Conservation (phyloP, 2,329 filamentous ascomycete species). For the Coniochaeta hoffmannii region DNA sequence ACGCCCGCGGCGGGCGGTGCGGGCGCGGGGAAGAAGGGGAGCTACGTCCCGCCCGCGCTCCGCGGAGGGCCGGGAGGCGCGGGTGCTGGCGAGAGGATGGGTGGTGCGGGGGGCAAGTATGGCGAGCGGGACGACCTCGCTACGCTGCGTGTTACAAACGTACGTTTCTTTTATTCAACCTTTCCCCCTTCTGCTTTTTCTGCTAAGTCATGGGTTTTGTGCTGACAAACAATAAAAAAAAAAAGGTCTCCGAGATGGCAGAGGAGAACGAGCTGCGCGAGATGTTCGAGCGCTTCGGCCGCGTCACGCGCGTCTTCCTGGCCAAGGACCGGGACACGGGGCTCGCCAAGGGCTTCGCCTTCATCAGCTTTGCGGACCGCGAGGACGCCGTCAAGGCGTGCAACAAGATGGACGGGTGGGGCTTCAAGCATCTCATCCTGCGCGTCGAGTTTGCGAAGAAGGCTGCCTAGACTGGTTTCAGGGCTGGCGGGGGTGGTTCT, state of each 20-base stretch:
- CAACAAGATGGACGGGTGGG: constrained; percentile 95
- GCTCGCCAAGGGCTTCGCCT: constrained; percentile 95
- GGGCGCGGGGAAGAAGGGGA: constrained; percentile 63
- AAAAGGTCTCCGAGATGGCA: constrained; percentile 87
- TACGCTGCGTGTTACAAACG: constrained; percentile 95
- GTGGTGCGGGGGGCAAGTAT: constrained; percentile 64
- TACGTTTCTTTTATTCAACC: constrained; percentile 39
- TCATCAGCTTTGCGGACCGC: constrained; percentile 93
- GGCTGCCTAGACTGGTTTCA: constrained; percentile 29
- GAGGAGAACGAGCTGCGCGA: constrained; percentile 93
- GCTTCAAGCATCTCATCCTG: constrained; percentile 81
- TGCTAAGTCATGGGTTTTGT: too few relatives aligned
- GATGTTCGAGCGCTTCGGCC: constrained; percentile 96
- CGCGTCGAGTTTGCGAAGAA: constrained; percentile 85
- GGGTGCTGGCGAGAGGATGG: constrained; percentile 72
- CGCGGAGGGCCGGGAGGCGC: constrained; percentile 40
- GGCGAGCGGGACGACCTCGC: constrained; percentile 92
- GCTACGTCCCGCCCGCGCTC: constrained; percentile 92
- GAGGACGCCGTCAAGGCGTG: constrained; percentile 85
- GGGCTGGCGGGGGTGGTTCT: neutral
- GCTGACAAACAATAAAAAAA: constrained; percentile 17
- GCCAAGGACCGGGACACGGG: constrained; percentile 97
- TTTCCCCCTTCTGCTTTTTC: constrained; percentile 2
- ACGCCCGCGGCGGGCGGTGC: constrained; percentile 48
- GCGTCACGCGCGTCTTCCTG: constrained; percentile 94